These are phyloP conservation scores for Diutina ranongensis DNA, from an alignment of 1,139 yeast species.

Conservation along the genomic window DNA sequence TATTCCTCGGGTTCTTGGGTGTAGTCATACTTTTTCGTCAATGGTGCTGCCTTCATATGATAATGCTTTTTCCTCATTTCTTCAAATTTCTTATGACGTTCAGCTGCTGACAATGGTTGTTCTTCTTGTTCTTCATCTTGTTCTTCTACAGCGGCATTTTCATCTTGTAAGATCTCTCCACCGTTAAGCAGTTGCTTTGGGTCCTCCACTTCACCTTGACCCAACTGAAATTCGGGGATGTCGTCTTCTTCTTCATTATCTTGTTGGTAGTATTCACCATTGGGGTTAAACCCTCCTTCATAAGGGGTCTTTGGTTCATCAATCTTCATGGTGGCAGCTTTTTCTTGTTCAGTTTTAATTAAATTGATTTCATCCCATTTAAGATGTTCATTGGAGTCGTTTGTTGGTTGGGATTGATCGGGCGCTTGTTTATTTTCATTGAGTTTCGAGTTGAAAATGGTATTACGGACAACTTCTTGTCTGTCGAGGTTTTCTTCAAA, in stretches of 20 bases:
- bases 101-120: conserved; percentile 40
- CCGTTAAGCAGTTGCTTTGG: conserved; percentile 25
- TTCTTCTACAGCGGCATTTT: conserved; percentile 19
- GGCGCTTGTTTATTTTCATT: conserved; percentile 14
- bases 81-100: conserved; percentile 58
- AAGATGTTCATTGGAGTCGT: conserved; percentile 24
- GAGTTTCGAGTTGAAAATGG: conserved; percentile 29
- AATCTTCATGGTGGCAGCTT: conserved; percentile 67
- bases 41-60: conserved; percentile 52
- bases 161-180: conserved; percentile 19
- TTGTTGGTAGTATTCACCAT: conserved; percentile 67
- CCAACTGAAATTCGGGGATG: conserved; percentile 31
- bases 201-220: conserved; percentile 25
- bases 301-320: conserved; percentile 98
- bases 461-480: conserved; percentile 33
- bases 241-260: conserved; percentile 44
- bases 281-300: conserved; percentile 84
- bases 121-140: conserved; percentile 20
- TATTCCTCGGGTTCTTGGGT: conserved; percentile 3
- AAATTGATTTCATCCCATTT: conserved; percentile 70
- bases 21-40: conserved; percentile 12
- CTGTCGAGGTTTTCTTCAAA: conserved; percentile 23
- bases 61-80: conserved; percentile 70
- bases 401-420: not conserved
- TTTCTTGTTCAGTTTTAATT: conserved; percentile 55